Evolutionary conservation across 257 asterid species (phyloP).

Genomic region (Solanum corneliomulleri): DNA sequence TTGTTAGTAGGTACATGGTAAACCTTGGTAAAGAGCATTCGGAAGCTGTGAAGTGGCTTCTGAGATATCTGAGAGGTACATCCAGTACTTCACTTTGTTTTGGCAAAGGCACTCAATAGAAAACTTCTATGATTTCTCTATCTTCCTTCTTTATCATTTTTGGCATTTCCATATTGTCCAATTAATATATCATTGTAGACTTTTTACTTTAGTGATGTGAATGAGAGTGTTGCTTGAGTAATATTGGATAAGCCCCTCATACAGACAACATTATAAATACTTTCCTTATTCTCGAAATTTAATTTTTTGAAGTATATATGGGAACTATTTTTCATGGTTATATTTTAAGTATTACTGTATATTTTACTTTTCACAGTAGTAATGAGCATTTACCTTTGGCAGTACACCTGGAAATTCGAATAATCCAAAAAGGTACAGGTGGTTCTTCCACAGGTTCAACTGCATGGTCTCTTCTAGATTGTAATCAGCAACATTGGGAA

Average conservation of each 20-base stretch:
- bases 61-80: too few relatives aligned
- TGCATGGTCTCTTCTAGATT: slow-evolving; percentile 92
- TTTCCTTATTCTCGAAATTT: background rate
- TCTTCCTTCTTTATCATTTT: background rate
- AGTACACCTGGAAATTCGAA: slow-evolving; percentile 95
- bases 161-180: background rate
- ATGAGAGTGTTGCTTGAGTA: background rate
- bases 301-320: background rate
- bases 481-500: slow-evolving; percentile 92
- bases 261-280: background rate
- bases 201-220: background rate
- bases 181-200: background rate
- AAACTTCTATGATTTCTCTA: background rate
- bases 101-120: background rate
- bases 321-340: background rate
- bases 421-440: slow-evolving; percentile 83
- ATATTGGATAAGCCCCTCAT: background rate
- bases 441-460: slow-evolving; percentile 98
- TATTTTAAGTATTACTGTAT: background rate
- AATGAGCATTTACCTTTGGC: slow-evolving; percentile 5
- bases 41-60: too few relatives aligned
- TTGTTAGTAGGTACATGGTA: too few relatives aligned
- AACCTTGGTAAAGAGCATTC: too few relatives aligned
- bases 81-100: too few relatives aligned
- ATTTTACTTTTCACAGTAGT: background rate